These are phyloP conservation scores for Populus alba DNA, from an alignment of 345 rosid species.

Conservation along the genomic window DNA sequence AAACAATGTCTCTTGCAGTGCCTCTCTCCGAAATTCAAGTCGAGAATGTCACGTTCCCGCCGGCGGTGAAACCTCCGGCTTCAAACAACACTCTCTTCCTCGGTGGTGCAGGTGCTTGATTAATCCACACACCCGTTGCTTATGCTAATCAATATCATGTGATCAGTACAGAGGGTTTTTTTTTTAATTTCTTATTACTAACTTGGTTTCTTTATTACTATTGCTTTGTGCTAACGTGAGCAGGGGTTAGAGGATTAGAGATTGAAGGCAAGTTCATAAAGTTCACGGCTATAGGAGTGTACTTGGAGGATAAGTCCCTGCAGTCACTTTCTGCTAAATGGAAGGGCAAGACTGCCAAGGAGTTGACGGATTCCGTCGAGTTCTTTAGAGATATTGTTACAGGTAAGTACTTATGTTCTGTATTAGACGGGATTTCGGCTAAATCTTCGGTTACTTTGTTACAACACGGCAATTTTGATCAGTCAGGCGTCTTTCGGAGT, in stretches of 20 bases:
- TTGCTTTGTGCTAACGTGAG: conserved; percentile 11
- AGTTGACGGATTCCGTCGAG: conserved; percentile 57
- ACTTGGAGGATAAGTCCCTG: conserved; percentile 57
- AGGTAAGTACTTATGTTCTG: conserved; percentile 34
- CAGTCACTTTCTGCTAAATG: conserved; percentile 58
- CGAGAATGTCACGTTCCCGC: conserved; percentile 51
- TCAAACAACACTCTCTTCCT: conserved; percentile 60
- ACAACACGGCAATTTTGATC: too few species aligned
- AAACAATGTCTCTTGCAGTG: neutral
- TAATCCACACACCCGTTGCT: neutral
- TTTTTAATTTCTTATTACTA: too few species aligned
- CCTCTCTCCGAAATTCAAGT: conserved; percentile 39
- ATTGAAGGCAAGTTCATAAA: conserved; percentile 67
- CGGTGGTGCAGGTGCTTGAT: conserved; percentile 71
- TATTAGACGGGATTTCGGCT: too few species aligned
- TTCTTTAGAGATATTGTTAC: conserved; percentile 79
- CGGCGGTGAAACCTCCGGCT: conserved; percentile 64
- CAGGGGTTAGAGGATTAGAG: conserved; percentile 79
- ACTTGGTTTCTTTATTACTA: neutral
- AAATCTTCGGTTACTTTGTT: too few species aligned
- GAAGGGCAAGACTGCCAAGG: conserved; percentile 55
- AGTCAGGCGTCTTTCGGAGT: too few species aligned
- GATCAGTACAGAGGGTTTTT: too few species aligned
- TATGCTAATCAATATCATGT: neutral
- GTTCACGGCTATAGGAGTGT: conserved; percentile 81